Evolutionary conservation across 1,284 basidiomycete species (phyloP), one percentile per base, ranked within the genome.

Genomic region (Chalciporus sp.): DNA sequence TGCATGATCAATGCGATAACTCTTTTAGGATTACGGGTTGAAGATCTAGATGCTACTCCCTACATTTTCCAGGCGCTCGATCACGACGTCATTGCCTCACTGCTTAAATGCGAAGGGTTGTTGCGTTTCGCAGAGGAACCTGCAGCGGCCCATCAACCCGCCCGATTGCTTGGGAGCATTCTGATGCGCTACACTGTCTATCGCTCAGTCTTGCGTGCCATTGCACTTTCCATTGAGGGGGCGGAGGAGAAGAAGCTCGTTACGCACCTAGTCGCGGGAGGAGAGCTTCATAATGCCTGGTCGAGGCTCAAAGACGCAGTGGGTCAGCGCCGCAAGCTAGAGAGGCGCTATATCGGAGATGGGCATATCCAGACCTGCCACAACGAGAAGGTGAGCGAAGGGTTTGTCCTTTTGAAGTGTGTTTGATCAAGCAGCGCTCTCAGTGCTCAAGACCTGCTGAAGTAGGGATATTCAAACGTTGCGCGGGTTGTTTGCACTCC

Each of bases 331-430:
- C 55, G 65, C 33, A 43, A 27, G 53, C 23, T 64, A 39, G 49
- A 68, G 14, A 58, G 47, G 7, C 61, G 52, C 7, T 65, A 55
- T 42, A 26, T 55, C 12, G 52, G 58, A n/a, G 51, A 59, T 6
- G 48, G 56, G 7, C 58, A 66, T 31, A 53, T 70, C 16, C 65
- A 69, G 17, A 61, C 59, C 14, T 67, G 67, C 41, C 65, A 70
- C 39, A 70, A 69, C 29, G 57, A 64, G 7, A 50, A 47, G 54
- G 65, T 58, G 12, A 57, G 35, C 17, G 4, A 4, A 28, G 2
- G 17, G 11, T 19, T 39, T 39, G 17, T 7, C 19, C 12, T 28
- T 16, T 14, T 37, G n/a, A 9, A 33, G n/a, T 8, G 26, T 16
- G 4, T 3, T 39, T 67, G 37, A 63, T 27, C 7, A 17, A 5